phyloP scores from a whole-genome alignment of 1,284 basidiomycete species.

The Ceratobasidium sp. region DNA sequence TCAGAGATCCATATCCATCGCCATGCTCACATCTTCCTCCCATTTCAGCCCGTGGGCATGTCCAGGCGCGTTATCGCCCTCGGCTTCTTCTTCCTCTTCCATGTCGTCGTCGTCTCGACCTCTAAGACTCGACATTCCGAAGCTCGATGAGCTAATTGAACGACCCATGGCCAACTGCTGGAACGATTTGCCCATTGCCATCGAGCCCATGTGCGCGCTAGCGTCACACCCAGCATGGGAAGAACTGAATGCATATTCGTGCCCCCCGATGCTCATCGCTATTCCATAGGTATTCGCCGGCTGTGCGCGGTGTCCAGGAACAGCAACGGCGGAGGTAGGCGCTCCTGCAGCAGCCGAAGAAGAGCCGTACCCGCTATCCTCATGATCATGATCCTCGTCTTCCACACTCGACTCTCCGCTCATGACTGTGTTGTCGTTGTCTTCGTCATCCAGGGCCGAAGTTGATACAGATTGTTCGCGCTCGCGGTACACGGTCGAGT shows the following conservation, averaged over 20 bases:
- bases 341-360: slow-evolving; percentile 37
- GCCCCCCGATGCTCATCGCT: slow-evolving; percentile 21
- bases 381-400: slow-evolving; percentile 44
- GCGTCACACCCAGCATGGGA: slow-evolving; percentile 30
- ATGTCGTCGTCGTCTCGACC: slow-evolving; percentile 23
- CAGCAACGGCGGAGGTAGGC: slow-evolving; percentile 7
- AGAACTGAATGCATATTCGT: slow-evolving; percentile 25
- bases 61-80: slow-evolving; percentile 19
- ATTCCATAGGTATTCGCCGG: not conserved
- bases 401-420: slow-evolving; percentile 21
- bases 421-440: not conserved
- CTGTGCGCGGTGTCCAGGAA: slow-evolving; percentile 2
- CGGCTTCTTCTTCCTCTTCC: slow-evolving; percentile 38
- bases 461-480: slow-evolving; percentile 33
- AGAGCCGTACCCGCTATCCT: slow-evolving; percentile 40
- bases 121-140: slow-evolving; percentile 22
- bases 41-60: slow-evolving; percentile 32
- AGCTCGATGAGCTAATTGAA: slow-evolving; percentile 28
- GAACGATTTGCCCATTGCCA: not conserved
- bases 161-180: slow-evolving; percentile 21
- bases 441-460: slow-evolving; percentile 27
- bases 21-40: slow-evolving; percentile 44
- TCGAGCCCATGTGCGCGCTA: slow-evolving; percentile 32
- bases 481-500: slow-evolving; percentile 13
- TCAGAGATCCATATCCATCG: slow-evolving; percentile 46